Base-by-base conservation (phyloP, 768 basidiomycete genomes). In the Amanita pseudoporphyria region DNA sequence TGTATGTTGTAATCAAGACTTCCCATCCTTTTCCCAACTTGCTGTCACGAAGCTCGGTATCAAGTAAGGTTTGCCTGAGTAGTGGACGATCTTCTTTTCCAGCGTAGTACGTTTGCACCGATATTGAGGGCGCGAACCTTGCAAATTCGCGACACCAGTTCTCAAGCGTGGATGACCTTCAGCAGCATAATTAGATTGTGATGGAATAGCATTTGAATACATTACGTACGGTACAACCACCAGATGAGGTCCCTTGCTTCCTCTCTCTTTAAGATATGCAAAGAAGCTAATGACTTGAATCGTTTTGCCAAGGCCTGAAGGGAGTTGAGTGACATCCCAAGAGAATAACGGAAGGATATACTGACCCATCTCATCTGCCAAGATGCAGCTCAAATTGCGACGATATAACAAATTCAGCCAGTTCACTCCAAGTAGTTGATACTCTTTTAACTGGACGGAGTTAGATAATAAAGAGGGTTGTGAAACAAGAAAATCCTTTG, bases 361-460 rank as follows among this genome's bases (percentile, higher is more conserved):
- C 79, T 58, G 65, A 89, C 95, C 95, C 96, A 99, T 99, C 66
- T 99, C 96, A 65, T 99, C 96, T 2, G 96, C 96, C 37, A 99
- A 76, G 61, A 99, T 98, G 64, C 95, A 97, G 55, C 91, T 94
- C 45, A 87, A 74, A 52, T 77, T 76, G 58, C 78, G 81, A 51
- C 72, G 74, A 64, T 92, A 93, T 45, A 98, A 70, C 18, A 98
- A 67, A 65, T 90, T 82, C 55, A 99, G 71, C 96, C 96, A 99
- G 63, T 98, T 99, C 47, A 99, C 76, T n/a, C 96, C 96, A 51
- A 97, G 74, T 52, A 98, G 71, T 65, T 99, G 95, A 64, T 99
- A 99, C 57, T 95, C 94, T 71, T 99, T 99, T 59, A 99, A 71
- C 58, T 71, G 73, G 52, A 94, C 81, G 40, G 75, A 77, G 26